Evolutionary conservation across 2,329 filamentous ascomycete genomes (phyloP).

Genomic region (Aspergillus pseudoglaucus): DNA sequence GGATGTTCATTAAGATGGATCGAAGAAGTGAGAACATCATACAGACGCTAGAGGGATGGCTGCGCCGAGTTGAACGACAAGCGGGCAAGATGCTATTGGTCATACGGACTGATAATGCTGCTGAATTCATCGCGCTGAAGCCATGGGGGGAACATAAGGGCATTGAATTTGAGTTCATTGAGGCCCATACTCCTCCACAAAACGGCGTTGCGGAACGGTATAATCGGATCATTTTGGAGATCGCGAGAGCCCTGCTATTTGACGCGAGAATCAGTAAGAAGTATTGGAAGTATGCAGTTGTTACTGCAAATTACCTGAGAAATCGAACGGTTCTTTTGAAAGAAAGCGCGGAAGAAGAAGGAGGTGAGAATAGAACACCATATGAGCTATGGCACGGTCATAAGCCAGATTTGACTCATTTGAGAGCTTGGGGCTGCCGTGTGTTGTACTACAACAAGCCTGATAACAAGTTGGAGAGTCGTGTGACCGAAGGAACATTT

Average conservation of each 20-base stretch:
- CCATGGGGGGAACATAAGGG: not conserved
- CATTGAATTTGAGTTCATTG: not conserved
- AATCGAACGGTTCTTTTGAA: not conserved
- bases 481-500: not conserved
- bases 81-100: not conserved
- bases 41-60: not conserved
- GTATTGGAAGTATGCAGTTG: not conserved
- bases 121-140: not conserved
- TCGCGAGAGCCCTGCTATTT: not conserved
- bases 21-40: not conserved
- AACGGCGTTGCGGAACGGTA: not conserved
- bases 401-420: not conserved
- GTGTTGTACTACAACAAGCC: not conserved
- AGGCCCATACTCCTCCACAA: not conserved
- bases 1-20: not conserved
- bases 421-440: not conserved
- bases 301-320: not conserved
- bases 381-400: not conserved
- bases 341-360: conserved; percentile 23
- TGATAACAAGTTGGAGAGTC: not conserved
- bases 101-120: not conserved
- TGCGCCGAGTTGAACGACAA: not conserved
- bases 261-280: not conserved
- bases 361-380: not conserved
- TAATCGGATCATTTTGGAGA: not conserved